A percentile compares a stretch with the other conserved stretches of the same genome.
Evolutionary conservation across 2,329 filamentous ascomycete species (phyloP).

Genomic region (Nothophaeocryptopus gaeumannii): DNA sequence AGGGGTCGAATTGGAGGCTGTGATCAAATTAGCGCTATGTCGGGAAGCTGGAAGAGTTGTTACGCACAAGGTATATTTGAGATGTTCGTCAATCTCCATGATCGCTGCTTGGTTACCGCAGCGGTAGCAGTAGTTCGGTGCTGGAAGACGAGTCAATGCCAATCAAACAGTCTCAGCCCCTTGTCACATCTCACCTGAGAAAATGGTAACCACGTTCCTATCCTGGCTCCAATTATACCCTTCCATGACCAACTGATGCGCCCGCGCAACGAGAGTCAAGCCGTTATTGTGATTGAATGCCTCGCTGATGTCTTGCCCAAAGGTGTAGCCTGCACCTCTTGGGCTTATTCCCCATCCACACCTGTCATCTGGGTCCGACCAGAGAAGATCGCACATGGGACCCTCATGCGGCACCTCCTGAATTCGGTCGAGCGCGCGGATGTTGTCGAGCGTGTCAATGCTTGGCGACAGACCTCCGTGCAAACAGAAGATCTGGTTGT

Average conservation of each 20-base stretch:
- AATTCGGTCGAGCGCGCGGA: constrained; percentile 89
- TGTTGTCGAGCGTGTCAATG: constrained; percentile 93
- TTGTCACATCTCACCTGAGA: constrained; percentile 65
- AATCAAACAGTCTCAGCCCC: neutral
- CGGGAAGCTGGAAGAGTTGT: neutral
- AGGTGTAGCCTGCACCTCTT: constrained; percentile 64
- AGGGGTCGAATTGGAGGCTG: constrained; percentile 98
- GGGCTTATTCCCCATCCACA: constrained; percentile 67
- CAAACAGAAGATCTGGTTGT: constrained; percentile 98
- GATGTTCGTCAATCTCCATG: constrained; percentile 99
- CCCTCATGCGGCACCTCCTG: constrained; percentile 98
- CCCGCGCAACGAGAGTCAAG: constrained; percentile 88
- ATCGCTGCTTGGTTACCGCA: constrained; percentile 99
- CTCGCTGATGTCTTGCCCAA: constrained; percentile 91
- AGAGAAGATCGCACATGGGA: constrained; percentile 95
- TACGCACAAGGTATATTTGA: constrained; percentile 98
- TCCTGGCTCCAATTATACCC: constrained; percentile 99
- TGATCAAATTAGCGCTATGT: neutral
- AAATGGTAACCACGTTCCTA: constrained; percentile 96
- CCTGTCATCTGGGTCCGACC: constrained; percentile 96
- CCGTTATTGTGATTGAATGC: constrained; percentile 99
- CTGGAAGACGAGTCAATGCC: constrained; percentile 39
- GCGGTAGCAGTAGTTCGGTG: constrained; percentile 84
- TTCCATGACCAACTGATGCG: constrained; percentile 98
- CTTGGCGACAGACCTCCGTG: constrained; percentile 96